Base-by-base conservation (phyloP, 2,329 filamentous ascomycete genomes). In the Ustilaginoidea virens region DNA sequence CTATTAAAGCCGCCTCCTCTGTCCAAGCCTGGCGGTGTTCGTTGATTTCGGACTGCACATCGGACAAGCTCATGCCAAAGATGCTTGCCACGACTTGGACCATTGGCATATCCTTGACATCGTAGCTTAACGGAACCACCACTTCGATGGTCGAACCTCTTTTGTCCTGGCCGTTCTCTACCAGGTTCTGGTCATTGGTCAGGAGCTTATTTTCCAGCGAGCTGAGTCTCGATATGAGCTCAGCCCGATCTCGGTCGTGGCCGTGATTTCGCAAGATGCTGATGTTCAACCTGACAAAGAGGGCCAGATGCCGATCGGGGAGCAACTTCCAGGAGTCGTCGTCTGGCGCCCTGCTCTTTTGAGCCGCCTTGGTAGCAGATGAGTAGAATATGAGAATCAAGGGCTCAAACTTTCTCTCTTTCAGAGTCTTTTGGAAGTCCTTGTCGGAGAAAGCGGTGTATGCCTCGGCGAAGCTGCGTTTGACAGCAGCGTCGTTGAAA, bases 311-410 rank as follows among this genome's bases (percentile, higher is more conserved):
- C 31, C 87, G 74, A 52, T 98, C 90, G 12, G 92, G 85, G 55
- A 96, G 73, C 33, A 80, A 62, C 56, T 90, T 93, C 80, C 83
- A 94, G 30, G 72, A 70, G 49, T 92, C 83, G 51, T 96, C 87
- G 26, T 80, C 79, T 0, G 74, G 65, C 1, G 69, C 78, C 69
- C 50, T 82, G 42, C 42, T 81, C 52, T 80, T 74, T 44, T 93
- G 68, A 36, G 92, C 56, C 18, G 56, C 86, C 51, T 92, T 92
- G 25, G 83, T 92, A 5, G 90, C 86, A 37, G 82, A 80, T 2
- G 86, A 92, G 56, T 92, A 96, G 62, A 98, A 96, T 38, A 96
- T 94, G 41, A 98, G 66, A 29, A 98, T 74, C 29, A 96, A 60
- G 38, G 92, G 86, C 53, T 98, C 90, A 14, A 92, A 77, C 46